A percentile compares a stretch with the other conserved stretches of the same genome.
phyloP scores from a whole-genome alignment of 768 basidiomycete species.

The Cystoderma amianthinum region DNA sequence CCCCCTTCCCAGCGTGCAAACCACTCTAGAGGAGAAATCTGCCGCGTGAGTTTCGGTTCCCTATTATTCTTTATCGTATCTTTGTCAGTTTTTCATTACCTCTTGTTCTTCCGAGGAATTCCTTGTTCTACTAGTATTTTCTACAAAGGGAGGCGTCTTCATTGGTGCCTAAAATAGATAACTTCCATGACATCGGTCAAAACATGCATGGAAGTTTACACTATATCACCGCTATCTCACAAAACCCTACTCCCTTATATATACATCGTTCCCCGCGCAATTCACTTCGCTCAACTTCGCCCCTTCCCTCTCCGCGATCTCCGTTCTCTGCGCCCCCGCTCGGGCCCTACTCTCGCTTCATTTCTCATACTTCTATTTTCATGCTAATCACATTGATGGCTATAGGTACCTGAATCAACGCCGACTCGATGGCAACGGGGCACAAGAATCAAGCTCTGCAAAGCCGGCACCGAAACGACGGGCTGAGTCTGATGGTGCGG shows the following conservation, averaged over 20 bases:
- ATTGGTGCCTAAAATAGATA: too few species aligned
- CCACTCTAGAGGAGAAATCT: slow-evolving; percentile 67
- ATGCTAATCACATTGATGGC: too few species aligned
- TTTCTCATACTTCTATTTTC: slow-evolving; percentile 6
- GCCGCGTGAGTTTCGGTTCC: slow-evolving; percentile 41
- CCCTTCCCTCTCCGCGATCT: too few species aligned
- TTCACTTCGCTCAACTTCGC: slow-evolving; percentile 1
- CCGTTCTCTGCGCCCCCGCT: background rate
- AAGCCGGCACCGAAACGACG: slow-evolving; percentile 2
- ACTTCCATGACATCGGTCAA: too few species aligned
- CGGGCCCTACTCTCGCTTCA: slow-evolving; percentile 5
- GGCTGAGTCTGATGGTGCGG: slow-evolving; percentile 10
- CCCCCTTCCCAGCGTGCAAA: slow-evolving; percentile 65
- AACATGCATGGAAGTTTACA: too few species aligned
- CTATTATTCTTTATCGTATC: too few species aligned
- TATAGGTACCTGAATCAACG: slow-evolving; percentile 63
- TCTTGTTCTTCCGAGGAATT: too few species aligned
- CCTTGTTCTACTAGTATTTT: too few species aligned
- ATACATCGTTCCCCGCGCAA: background rate
- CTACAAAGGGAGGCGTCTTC: too few species aligned
- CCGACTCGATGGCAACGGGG: slow-evolving; percentile 43
- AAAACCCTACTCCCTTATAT: slow-evolving; percentile 1
- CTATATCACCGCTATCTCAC: too few species aligned
- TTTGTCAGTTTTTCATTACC: slow-evolving; percentile 4
- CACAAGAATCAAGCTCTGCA: slow-evolving; percentile 10